phyloP scores from a whole-genome alignment of 2,329 filamentous ascomycete species.

The Fusarium sp. region DNA sequence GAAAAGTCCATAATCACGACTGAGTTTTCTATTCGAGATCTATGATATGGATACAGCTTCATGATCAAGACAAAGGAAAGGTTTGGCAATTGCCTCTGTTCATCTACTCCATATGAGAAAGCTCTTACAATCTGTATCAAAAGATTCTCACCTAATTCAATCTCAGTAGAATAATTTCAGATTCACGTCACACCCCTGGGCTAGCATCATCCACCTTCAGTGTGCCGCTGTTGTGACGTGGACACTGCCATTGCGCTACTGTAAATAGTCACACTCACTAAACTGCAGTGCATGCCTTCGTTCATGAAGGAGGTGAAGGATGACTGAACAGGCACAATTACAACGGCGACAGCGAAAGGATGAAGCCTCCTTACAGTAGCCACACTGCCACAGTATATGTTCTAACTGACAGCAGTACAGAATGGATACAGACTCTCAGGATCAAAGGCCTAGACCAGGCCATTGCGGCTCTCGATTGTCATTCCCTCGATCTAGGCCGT shows the following conservation, averaged over 20 bases:
- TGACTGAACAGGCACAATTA: conserved; percentile 2
- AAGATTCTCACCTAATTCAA: background rate
- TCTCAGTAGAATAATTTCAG: background rate
- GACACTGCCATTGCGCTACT: conserved; percentile 25
- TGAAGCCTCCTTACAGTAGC: conserved; percentile 8
- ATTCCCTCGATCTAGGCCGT: conserved; percentile 17
- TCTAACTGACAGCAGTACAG: background rate
- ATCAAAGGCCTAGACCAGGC: conserved; percentile 22
- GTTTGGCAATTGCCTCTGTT: too few species aligned
- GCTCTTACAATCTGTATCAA: too few species aligned
- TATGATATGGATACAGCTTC: too few species aligned
- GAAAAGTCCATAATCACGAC: background rate
- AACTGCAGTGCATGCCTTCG: conserved; percentile 25
- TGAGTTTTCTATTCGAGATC: too few species aligned
- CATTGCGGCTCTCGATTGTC: conserved; percentile 13
- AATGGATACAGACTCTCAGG: too few species aligned
- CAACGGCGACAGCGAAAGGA: conserved; percentile 1
- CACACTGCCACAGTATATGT: conserved; percentile 1
- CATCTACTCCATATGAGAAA: too few species aligned
- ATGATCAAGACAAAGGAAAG: too few species aligned
- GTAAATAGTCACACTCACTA: conserved; percentile 39
- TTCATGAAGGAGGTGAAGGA: background rate
- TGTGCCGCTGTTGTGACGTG: background rate
- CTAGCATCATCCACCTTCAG: background rate
- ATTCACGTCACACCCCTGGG: background rate